Percentiles rank a stretch among this genome's conserved stretches.
Conservation (phyloP, 2,329 filamentous ascomycete genomes). For the Calonectria fujianensis region DNA sequence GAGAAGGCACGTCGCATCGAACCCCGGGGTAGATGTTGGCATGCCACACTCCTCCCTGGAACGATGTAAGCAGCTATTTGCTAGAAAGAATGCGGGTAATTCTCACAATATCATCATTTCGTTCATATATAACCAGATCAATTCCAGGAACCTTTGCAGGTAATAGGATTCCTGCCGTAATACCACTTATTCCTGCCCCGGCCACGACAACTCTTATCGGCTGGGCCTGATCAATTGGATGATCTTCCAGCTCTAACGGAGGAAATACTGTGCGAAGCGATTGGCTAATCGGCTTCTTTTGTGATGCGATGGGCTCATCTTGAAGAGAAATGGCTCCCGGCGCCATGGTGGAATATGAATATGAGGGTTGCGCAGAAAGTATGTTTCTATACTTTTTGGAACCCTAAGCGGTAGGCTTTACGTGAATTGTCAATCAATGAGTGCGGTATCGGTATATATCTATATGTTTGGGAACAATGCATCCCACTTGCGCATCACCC, state of each 20-base stretch:
- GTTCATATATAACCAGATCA: conserved; percentile 24
- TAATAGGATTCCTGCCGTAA: conserved; percentile 20
- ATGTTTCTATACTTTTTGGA: background rate
- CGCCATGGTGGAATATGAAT: conserved; percentile 4
- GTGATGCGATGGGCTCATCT: background rate
- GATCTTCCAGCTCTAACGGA: conserved; percentile 6
- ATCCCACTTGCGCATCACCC: conserved; percentile 6
- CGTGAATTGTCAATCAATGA: background rate
- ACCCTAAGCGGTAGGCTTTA: too few relatives aligned
- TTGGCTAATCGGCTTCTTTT: background rate
- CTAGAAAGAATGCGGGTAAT: too few relatives aligned
- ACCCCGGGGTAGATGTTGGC: conserved; percentile 24
- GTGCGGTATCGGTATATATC: conserved; percentile 22
- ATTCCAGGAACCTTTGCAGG: conserved; percentile 25
- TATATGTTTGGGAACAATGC: background rate
- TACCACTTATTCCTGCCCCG: conserved; percentile 18
- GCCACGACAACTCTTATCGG: conserved; percentile 21
- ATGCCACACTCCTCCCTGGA: conserved; percentile 27
- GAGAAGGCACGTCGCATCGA: conserved; percentile 26
- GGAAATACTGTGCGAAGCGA: conserved; percentile 25
- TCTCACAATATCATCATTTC: conserved; percentile 29
- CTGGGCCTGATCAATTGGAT: conserved; percentile 4
- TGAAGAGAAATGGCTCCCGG: conserved; percentile 7
- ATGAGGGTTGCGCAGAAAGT: too few relatives aligned
- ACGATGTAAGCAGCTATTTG: background rate